These are phyloP conservation scores for Copromyces sp. DNA, from an alignment of 495 filamentous ascomycete genomes.

Conservation along the genomic window DNA sequence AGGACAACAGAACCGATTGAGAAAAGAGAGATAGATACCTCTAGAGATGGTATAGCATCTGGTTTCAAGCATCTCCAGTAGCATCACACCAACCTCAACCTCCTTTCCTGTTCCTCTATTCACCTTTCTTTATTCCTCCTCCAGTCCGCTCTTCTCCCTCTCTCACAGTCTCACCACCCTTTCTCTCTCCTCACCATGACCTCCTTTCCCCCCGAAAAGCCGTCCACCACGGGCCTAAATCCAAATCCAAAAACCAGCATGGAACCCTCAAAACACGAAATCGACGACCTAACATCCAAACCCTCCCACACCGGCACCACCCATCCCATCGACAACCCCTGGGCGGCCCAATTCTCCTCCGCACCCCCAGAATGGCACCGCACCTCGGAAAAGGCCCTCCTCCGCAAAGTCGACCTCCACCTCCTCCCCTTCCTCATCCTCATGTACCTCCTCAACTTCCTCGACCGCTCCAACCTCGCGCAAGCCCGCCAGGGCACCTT, in stretches of 20 bases:
- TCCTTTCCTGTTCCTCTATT: not conserved
- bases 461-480: conserved; percentile 34
- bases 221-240: not conserved
- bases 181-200: not conserved
- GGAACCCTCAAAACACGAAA: not conserved
- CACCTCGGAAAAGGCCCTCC: conserved; percentile 14
- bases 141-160: not conserved
- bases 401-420: conserved; percentile 33
- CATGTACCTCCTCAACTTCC: conserved; percentile 38
- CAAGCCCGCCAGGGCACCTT: conserved; percentile 36
- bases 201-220: not conserved
- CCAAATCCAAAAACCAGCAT: not conserved
- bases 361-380: conserved; percentile 8
- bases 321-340: not conserved
- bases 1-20: not conserved
- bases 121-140: not conserved
- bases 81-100: not conserved
- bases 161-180: too few relatives aligned
- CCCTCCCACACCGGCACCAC: not conserved
- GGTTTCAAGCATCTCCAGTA: not conserved
- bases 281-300: not conserved
- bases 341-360: not conserved
- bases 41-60: not conserved
- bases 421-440: conserved; percentile 31
- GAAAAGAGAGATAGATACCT: not conserved